phyloP scores from a whole-genome alignment of 768 basidiomycete species.

The Mycena vitilis region DNA sequence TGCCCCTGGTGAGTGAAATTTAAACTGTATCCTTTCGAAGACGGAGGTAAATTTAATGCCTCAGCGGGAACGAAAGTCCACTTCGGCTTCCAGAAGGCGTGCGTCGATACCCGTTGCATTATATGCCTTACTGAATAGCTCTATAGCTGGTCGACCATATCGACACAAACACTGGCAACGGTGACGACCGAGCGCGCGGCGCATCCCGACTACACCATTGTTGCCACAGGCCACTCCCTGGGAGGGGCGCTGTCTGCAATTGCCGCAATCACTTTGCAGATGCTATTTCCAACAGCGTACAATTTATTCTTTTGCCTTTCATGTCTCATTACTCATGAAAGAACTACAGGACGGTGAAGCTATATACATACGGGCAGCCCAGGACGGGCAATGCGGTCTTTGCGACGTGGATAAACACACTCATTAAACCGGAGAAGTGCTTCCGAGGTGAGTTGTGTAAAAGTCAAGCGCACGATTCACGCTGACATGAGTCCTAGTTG shows the following conservation, averaged over 20 bases:
- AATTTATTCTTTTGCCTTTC: constrained; percentile 18
- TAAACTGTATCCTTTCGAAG: not conserved
- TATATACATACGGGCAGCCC: constrained; percentile 36
- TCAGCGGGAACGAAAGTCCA: constrained; percentile 27
- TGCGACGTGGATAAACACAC: constrained; percentile 26
- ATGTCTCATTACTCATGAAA: not conserved
- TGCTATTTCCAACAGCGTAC: constrained; percentile 42
- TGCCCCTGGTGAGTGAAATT: constrained; percentile 23
- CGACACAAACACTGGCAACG: constrained; percentile 41
- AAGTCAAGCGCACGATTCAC: not conserved
- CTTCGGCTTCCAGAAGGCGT: constrained; percentile 28
- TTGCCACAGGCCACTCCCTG: constrained; percentile 54
- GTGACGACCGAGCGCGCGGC: constrained; percentile 45
- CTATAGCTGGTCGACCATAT: constrained; percentile 47
- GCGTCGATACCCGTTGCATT: not conserved
- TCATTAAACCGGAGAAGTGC: constrained; percentile 23
- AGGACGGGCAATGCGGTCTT: constrained; percentile 27
- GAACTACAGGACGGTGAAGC: constrained; percentile 8
- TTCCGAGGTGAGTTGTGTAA: constrained; percentile 21
- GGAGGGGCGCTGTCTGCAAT: constrained; percentile 56
- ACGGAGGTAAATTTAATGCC: not conserved
- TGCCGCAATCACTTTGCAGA: constrained; percentile 47
- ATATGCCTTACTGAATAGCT: not conserved
- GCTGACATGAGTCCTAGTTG: constrained; percentile 23
- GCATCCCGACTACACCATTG: constrained; percentile 48